Conservation (phyloP, 352 stramenopile genomes). For the Phytophthora colocasiae region DNA sequence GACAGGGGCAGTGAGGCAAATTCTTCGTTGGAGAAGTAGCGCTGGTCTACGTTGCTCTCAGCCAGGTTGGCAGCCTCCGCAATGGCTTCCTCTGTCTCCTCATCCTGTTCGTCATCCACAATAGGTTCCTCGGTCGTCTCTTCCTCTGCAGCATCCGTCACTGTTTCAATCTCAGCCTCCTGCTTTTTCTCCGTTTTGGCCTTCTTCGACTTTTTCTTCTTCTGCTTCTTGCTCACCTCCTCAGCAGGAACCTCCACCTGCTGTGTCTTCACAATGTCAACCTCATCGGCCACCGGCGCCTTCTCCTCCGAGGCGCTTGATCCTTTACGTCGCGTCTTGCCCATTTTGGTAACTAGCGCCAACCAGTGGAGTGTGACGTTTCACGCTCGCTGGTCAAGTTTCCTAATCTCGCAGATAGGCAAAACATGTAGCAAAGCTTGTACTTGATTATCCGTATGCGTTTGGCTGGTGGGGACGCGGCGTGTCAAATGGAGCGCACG, state of each 20-base stretch:
- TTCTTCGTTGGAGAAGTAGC: conserved; percentile 89
- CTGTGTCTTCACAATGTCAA: conserved; percentile 17
- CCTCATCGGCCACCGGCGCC: conserved; percentile 14
- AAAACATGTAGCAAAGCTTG: conserved; percentile 23
- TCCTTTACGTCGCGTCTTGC: conserved; percentile 40
- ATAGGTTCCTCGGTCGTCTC: conserved; percentile 33
- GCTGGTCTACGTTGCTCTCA: conserved; percentile 61
- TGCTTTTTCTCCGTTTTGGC: conserved; percentile 36
- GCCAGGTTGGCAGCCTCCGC: conserved; percentile 47
- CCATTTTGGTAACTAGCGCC: conserved; percentile 41
- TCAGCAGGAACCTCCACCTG: conserved; percentile 6
- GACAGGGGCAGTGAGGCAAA: conserved; percentile 94
- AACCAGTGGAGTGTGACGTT: conserved; percentile 49
- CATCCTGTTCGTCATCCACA: conserved; percentile 54
- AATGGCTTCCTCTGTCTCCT: conserved; percentile 70
- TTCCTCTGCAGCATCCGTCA: conserved; percentile 10
- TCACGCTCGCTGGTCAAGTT: conserved; percentile 22
- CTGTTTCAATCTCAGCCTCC: conserved; percentile 30
- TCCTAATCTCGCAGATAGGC: conserved; percentile 15
- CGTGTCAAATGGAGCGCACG: conserved; percentile 17
- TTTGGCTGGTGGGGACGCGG: conserved; percentile 54
- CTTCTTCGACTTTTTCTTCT: conserved; percentile 52
- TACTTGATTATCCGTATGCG: conserved; percentile 5
- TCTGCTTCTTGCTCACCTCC: conserved; percentile 28
- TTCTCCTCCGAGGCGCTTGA: conserved; percentile 28